Base-by-base conservation (phyloP, 2,329 filamentous ascomycete genomes). In the Cladosporium cucumerinum region DNA sequence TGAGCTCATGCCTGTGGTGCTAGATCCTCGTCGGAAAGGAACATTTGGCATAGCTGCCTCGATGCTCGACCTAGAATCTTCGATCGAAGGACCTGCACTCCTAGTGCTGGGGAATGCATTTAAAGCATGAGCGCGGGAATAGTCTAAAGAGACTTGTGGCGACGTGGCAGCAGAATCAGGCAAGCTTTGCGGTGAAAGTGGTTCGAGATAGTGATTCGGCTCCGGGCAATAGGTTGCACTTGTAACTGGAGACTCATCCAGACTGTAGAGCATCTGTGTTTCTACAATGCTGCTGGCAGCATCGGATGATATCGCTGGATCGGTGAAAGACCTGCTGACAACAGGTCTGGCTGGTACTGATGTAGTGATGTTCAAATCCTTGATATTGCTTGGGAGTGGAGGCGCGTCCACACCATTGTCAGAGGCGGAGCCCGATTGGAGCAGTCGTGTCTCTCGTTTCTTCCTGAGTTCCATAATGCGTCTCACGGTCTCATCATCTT, bases 391-490 rank as follows among this genome's bases (percentile, higher is more conserved):
- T 26, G 28, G 14, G 11, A 55, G 36, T 12, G 49, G 18, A 23
- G 60, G 49, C 2, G 16, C 26, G 1, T 55, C 48, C 12, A 18
- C 25, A 32, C 71, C 73, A 39, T 74, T 73, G 54, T 72, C 74
- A 63, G 77, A 71, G 59, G 78, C 74, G 60, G 73, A 75, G 73
- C 79, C 76, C 72, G 81, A 72, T 70, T 82, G 79, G 68, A 77
- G 79, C 54, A 86, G 82, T 66, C 84, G 81, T 70, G 81, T 79
- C 73, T 85, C 79, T 68, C 86, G 84, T 67, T 85, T 83, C 69
- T 85, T 81, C 70, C 84, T 83, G 34, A 88, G 73, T 69, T 88
- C 80, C 70, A 82, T 81, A 59, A 88, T 88, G 63, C 82, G 82
- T 39, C 82, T 84, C 7, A 87, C 85, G 48, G 85, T 85, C 30